Evolutionary conservation across 768 basidiomycete genomes (phyloP).

Genomic region (Amanita fuliginea): DNA sequence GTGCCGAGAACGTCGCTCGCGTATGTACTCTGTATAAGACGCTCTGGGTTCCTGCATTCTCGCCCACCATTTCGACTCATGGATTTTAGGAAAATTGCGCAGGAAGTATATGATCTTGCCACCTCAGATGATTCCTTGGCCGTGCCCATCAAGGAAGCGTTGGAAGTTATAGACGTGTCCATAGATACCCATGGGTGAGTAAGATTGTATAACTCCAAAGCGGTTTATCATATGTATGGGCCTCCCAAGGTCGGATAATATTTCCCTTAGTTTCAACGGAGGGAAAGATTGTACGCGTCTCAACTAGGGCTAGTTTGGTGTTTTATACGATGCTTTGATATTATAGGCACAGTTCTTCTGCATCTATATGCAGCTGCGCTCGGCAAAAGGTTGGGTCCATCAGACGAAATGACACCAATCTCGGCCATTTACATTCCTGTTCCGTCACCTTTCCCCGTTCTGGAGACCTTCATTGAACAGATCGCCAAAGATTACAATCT

Average conservation of each 20-base stretch:
- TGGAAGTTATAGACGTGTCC: slow-evolving; percentile 70
- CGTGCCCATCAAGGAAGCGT: slow-evolving; percentile 60
- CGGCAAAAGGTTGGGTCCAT: slow-evolving; percentile 27
- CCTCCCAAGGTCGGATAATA: slow-evolving; percentile 43
- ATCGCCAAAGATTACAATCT: slow-evolving; percentile 57
- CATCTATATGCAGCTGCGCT: slow-evolving; percentile 78
- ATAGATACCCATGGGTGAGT: slow-evolving; percentile 78
- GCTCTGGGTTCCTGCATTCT: neutral
- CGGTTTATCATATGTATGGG: slow-evolving; percentile 10
- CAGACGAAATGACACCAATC: slow-evolving; percentile 33
- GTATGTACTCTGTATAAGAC: neutral
- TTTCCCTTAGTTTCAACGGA: slow-evolving; percentile 94
- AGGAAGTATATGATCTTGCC: slow-evolving; percentile 54
- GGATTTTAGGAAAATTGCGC: slow-evolving; percentile 41
- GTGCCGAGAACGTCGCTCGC: neutral
- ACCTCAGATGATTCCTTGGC: slow-evolving; percentile 43
- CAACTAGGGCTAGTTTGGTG: neutral
- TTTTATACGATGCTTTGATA: slow-evolving; percentile 1
- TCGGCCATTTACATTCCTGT: slow-evolving; percentile 82
- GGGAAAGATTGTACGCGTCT: slow-evolving; percentile 89
- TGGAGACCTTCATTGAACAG: slow-evolving; percentile 76
- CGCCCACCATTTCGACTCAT: slow-evolving; percentile 14
- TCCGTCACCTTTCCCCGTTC: slow-evolving; percentile 73
- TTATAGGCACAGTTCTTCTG: slow-evolving; percentile 83
- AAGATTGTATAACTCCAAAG: slow-evolving; percentile 2